Evolutionary conservation across 257 asterid species (phyloP).

Genomic region (Penstemon newberryi): DNA sequence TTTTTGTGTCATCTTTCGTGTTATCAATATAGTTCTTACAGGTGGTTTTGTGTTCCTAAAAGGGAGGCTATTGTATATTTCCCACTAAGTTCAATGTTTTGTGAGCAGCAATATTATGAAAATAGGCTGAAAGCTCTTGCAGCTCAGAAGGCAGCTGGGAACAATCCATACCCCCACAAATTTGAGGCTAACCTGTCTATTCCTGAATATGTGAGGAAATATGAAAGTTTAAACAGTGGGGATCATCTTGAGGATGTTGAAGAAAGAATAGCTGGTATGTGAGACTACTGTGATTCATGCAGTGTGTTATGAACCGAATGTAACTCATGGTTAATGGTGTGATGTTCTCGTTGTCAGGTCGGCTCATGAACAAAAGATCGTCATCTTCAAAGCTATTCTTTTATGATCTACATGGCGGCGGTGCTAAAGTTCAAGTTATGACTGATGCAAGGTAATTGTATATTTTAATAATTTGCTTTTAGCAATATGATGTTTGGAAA

Average conservation of each 20-base stretch:
- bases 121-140: constrained; percentile 63
- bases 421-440: constrained; percentile 88
- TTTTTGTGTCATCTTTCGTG: background rate
- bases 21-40: background rate
- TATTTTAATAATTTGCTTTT: background rate
- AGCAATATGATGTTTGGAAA: constrained; percentile 7
- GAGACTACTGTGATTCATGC: constrained; percentile 4
- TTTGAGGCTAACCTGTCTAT: constrained; percentile 46
- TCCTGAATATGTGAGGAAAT: constrained; percentile 57
- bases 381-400: constrained; percentile 76
- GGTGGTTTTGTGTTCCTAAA: background rate
- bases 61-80: background rate
- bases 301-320: background rate
- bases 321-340: constrained; percentile 11
- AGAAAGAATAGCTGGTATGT: constrained; percentile 75
- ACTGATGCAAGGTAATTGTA: constrained; percentile 69
- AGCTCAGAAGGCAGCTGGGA: constrained; percentile 59
- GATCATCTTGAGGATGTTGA: constrained; percentile 66
- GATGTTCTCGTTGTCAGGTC: constrained; percentile 44
- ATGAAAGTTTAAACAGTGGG: constrained; percentile 54
- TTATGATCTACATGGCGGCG: constrained; percentile 79
- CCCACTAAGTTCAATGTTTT: constrained; percentile 8
- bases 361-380: constrained; percentile 75
- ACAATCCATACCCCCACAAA: constrained; percentile 84
- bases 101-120: constrained; percentile 72